phyloP scores from a whole-genome alignment of 345 rosid genomes.

The Aquilaria sinensis region DNA sequence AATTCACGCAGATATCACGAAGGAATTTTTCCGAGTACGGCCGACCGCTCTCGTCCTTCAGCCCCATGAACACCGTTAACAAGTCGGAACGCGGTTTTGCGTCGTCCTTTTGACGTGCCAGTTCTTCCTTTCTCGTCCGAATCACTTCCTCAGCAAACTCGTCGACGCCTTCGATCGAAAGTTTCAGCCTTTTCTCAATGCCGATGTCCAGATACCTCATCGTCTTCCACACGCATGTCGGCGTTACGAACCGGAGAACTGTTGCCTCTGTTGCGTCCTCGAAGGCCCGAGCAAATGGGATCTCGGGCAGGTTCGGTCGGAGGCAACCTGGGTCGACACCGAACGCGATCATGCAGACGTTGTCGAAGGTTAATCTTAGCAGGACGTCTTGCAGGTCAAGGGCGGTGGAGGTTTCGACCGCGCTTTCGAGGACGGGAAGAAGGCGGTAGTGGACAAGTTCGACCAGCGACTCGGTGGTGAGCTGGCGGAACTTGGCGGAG shows the following conservation, averaged over 20 bases:
- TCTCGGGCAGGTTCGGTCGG: conserved; percentile 45
- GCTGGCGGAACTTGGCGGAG: conserved; percentile 68
- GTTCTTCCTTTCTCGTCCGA: conserved; percentile 66
- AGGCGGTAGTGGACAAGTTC: conserved; percentile 80
- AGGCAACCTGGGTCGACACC: conserved; percentile 95
- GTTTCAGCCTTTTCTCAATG: conserved; percentile 66
- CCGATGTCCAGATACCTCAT: conserved; percentile 67
- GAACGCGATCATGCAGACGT: conserved; percentile 90
- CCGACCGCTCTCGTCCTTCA: conserved; percentile 46
- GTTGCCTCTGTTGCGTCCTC: conserved; percentile 91
- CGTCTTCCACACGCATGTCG: conserved; percentile 77
- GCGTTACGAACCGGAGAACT: conserved; percentile 58
- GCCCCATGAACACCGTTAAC: conserved; percentile 62
- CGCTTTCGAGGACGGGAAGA: conserved; percentile 57
- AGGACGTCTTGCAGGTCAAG: conserved; percentile 81
- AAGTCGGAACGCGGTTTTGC: conserved; percentile 52
- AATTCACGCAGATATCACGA: conserved; percentile 87
- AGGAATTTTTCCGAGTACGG: conserved; percentile 74
- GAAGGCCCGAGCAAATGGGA: conserved; percentile 82
- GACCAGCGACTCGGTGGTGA: conserved; percentile 55
- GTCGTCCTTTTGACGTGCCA: conserved; percentile 18
- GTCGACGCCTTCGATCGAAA: conserved; percentile 64
- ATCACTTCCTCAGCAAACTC: conserved; percentile 77
- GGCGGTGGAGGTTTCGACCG: conserved; percentile 27
- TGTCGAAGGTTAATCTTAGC: conserved; percentile 78